Percentiles rank a stretch among this genome's conserved stretches.
Evolutionary conservation across 495 filamentous ascomycete genomes (phyloP).

Genomic region (Halenospora varia): DNA sequence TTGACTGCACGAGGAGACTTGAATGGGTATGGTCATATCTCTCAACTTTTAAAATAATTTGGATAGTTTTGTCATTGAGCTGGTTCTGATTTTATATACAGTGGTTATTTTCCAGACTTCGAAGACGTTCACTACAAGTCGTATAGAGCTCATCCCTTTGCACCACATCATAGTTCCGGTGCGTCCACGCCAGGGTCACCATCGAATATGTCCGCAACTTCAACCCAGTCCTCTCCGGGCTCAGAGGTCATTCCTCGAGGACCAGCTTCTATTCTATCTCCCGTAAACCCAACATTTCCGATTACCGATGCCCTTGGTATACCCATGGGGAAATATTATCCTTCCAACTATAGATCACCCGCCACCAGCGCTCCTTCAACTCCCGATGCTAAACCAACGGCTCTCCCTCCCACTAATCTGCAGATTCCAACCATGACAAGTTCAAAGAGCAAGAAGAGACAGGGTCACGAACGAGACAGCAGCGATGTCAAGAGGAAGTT

Average conservation of each 20-base stretch:
- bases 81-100: conserved; percentile 15
- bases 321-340: conserved; percentile 53
- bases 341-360: conserved; percentile 42
- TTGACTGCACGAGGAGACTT: conserved; percentile 48
- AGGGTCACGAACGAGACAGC: conserved; percentile 29
- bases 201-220: conserved; percentile 11
- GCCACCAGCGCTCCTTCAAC: not conserved
- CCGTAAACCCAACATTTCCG: not conserved
- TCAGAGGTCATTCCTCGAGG: not conserved
- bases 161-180: conserved; percentile 4
- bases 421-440: conserved; percentile 15
- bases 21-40: conserved; percentile 37
- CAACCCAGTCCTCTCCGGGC: conserved; percentile 6
- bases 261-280: not conserved
- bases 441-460: conserved; percentile 6
- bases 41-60: conserved; percentile 4
- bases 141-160: conserved; percentile 13
- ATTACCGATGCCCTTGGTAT: conserved; percentile 20
- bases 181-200: not conserved
- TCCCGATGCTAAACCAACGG: not conserved
- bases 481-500: conserved; percentile 45
- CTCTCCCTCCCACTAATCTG: conserved; percentile 8
- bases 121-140: conserved; percentile 30
- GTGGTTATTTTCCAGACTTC: conserved; percentile 49
- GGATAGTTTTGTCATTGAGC: conserved; percentile 2